Evolutionary conservation across 805 yeast species (phyloP), one percentile per base, ranked within the genome.

Genomic region (Ogataea nitratoaversa): DNA sequence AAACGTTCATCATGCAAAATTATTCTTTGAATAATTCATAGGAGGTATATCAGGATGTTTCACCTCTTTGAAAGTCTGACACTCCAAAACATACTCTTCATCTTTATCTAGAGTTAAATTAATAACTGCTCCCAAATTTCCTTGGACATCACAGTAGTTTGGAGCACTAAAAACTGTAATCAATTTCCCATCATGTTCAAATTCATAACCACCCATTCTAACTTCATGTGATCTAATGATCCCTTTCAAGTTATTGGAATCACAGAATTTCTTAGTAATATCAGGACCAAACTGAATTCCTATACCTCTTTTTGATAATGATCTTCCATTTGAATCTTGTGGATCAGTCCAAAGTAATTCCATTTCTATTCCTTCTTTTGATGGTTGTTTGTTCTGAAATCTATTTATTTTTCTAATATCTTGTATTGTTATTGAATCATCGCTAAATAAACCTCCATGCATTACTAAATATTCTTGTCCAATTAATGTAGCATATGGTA

Each of bases 121-220:
- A 44, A 93, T 82, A 41, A 84, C 84, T 8, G 95, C 98, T 38
- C 97, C 99, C 49, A 78, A 63, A 63, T 93, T 93, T 12, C 95
- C 95, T 40, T 87, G 89, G 13, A 82, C 69, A 60, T 93, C 99
- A 67, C 98, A 91, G 63, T 91, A 91, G 62, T 93, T 91, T 27
- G 99, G 99, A 0, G 99, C 99, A 62, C 95, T 82, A 63, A 93
- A 93, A n/a, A 93, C 95, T 0, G 99, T 93, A 38, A 89, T 78
- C 37, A 93, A 74, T 49, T 79, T 73, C 11, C 95, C 95, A 43
- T 84, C 73, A 56, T 93, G 99, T 58, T 91, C 97, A 34, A 72
- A 71, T 49, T 87, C 88, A 43, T 83, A 88, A 35, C 99, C 99
- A 5, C 74, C 82, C 84, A 84, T 83, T 58, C 98, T 74, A 7